phyloP scores from a whole-genome alignment of 148 eudicot species.

The Silene latifolia region DNA sequence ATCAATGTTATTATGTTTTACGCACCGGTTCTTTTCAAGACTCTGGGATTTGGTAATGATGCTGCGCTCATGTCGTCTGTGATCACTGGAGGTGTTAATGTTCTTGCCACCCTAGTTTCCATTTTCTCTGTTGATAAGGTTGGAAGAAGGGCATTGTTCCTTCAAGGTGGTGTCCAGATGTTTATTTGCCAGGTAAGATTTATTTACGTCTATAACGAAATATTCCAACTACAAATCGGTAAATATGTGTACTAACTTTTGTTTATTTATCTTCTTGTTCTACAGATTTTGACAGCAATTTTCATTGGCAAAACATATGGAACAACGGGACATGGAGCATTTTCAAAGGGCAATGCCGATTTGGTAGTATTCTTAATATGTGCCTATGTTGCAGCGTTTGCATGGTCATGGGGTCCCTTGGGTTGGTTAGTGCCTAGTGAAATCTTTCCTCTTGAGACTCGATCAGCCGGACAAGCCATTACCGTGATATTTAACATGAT shows the following conservation, averaged over 20 bases:
- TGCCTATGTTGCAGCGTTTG: constrained; percentile 35
- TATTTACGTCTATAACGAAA: not conserved
- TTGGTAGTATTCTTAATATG: constrained; percentile 39
- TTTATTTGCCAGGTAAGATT: constrained; percentile 26
- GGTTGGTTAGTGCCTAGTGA: constrained; percentile 40
- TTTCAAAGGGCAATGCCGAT: constrained; percentile 21
- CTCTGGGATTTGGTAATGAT: constrained; percentile 27
- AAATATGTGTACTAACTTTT: too few relatives aligned
- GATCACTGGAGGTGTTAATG: constrained; percentile 38
- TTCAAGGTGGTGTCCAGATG: constrained; percentile 41
- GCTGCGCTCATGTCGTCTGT: constrained; percentile 38
- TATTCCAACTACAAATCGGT: too few relatives aligned
- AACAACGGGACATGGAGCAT: constrained; percentile 20
- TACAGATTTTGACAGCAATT: constrained; percentile 21
- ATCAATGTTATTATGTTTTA: constrained; percentile 36
- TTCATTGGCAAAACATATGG: constrained; percentile 31
- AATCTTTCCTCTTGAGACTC: constrained; percentile 40
- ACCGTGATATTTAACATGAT: constrained; percentile 36
- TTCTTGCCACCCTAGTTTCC: constrained; percentile 35
- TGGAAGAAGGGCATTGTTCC: constrained; percentile 35
- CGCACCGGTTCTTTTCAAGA: constrained; percentile 32
- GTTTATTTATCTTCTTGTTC: not conserved
- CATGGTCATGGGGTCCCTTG: constrained; percentile 52
- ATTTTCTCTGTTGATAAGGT: constrained; percentile 31
- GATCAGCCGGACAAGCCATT: constrained; percentile 41